Percentiles rank a stretch among this genome's conserved stretches.
Evolutionary conservation across 306 rosid species (phyloP).

Genomic region (Citrullus amarus): DNA sequence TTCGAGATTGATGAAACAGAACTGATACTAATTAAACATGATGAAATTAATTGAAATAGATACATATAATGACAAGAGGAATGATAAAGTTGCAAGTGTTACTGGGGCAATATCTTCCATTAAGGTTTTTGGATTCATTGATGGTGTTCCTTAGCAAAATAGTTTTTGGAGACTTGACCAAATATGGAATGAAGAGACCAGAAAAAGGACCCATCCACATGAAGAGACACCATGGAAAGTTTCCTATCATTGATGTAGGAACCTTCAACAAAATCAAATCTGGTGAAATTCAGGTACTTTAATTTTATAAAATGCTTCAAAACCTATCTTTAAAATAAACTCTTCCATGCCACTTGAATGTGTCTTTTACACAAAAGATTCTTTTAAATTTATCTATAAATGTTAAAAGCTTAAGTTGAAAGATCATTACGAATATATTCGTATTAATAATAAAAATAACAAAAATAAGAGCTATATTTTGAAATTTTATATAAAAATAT

Average conservation of each 20-base stretch:
- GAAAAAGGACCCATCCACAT: constrained; percentile 51
- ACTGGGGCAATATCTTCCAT: constrained; percentile 27
- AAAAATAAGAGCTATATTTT: no score
- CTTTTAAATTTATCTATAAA: no score
- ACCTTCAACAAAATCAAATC: constrained; percentile 39
- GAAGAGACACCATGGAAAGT: constrained; percentile 47
- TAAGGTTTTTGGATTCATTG: constrained; percentile 31
- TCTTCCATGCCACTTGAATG: no score
- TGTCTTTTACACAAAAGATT: no score
- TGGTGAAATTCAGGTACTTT: constrained; percentile 38
- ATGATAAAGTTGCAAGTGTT: constrained; percentile 26
- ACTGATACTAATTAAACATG: no score
- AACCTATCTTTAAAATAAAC: no score
- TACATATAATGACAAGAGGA: constrained; percentile 40
- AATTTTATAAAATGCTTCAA: no score
- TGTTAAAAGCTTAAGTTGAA: no score
- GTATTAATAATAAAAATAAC: no score
- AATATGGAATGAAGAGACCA: constrained; percentile 42
- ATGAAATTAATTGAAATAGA: constrained; percentile 17
- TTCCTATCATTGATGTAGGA: constrained; percentile 44
- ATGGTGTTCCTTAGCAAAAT: constrained; percentile 38
- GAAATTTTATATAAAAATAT: no score
- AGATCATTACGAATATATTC: no score
- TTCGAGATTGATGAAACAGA: no score
- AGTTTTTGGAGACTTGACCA: constrained; percentile 32